Evolutionary conservation across 83 land plant genomes (phyloP), one percentile per base, ranked within the genome.

Genomic region (Thuja plicata): DNA sequence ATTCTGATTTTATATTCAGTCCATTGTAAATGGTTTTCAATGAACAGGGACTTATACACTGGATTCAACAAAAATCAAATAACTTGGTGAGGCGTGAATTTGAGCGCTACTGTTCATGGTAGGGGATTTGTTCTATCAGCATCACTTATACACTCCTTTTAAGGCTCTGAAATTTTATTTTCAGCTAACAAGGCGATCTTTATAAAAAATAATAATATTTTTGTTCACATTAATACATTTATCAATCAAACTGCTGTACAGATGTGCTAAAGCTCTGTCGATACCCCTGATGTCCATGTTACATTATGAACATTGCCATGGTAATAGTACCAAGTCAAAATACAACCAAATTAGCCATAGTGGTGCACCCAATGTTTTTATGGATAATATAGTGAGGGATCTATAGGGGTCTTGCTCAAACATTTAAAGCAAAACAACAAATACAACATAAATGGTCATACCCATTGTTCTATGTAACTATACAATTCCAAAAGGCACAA

Each of bases 51-150:
- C 87, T 98, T 54, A 81, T 93, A 77, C 90, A 91, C 19, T 98
- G 99, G 99, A 94, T 97, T 12, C 89, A 89, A 35, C 91, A 90
- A 43, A 95, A 94, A 87, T 93, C 92, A 86, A 84, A 57, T 45
- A 90, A 83, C 81, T 89, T 98, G 88, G 89, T 90, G 88, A 95
- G 93, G 89, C 93, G 90, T 85, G 99, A 94, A 37, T 95, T 95
- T 91, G 99, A 98, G 93, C 97, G 91, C 32, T 94, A 94, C 87
- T 91, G 91, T 43, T 92, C 96, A 6, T 90, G 92, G 98, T 93
- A 74, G 91, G 87, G 34, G 52, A 34, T 86, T 79, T 57, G 4
- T 50, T 71, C 27, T 55, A 38, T 77, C 34, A 84, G n/a, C 62
- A 40, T 27, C 21, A 70, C 80, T n/a, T 88, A 48, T 19, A 12